Conservation (phyloP, 257 asterid species). For the Penstemon davidsonii region DNA sequence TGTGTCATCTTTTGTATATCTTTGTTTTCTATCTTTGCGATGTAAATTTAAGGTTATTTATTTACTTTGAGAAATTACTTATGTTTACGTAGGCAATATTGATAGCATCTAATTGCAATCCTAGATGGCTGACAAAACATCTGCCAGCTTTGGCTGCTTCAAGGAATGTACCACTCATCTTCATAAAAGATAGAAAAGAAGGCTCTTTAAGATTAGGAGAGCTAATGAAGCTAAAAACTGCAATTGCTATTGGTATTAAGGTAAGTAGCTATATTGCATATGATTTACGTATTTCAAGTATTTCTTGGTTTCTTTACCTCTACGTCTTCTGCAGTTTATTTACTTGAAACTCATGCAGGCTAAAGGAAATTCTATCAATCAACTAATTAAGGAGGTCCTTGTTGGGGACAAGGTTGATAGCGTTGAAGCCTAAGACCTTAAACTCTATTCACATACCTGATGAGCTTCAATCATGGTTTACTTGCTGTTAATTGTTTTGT, state of each 20-base stretch:
- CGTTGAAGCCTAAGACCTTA: slow-evolving; percentile 15
- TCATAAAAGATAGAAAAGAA: slow-evolving; percentile 58
- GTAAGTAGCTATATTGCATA: slow-evolving; percentile 27
- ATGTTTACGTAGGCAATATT: slow-evolving; percentile 56
- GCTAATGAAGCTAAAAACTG: slow-evolving; percentile 71
- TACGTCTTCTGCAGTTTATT: background rate
- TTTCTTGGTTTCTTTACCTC: background rate
- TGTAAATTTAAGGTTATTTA: background rate
- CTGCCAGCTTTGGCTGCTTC: slow-evolving; percentile 70
- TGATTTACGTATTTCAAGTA: background rate
- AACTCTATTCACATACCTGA: too few relatives aligned
- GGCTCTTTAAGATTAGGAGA: slow-evolving; percentile 84
- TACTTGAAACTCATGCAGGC: slow-evolving; percentile 44
- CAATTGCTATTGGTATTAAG: slow-evolving; percentile 84
- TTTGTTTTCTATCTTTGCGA: too few relatives aligned
- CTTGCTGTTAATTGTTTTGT: too few relatives aligned
- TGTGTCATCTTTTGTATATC: too few relatives aligned
- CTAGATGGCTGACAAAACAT: slow-evolving; percentile 80
- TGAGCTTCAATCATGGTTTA: too few relatives aligned
- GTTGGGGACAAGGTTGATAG: slow-evolving; percentile 21
- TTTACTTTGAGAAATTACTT: background rate
- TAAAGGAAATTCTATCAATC: slow-evolving; percentile 55
- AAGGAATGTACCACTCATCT: slow-evolving; percentile 65
- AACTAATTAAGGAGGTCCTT: slow-evolving; percentile 40
- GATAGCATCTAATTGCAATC: slow-evolving; percentile 78